Base-by-base conservation (phyloP, 208 protist genomes). In the Vickermania spadyakhi region DNA sequence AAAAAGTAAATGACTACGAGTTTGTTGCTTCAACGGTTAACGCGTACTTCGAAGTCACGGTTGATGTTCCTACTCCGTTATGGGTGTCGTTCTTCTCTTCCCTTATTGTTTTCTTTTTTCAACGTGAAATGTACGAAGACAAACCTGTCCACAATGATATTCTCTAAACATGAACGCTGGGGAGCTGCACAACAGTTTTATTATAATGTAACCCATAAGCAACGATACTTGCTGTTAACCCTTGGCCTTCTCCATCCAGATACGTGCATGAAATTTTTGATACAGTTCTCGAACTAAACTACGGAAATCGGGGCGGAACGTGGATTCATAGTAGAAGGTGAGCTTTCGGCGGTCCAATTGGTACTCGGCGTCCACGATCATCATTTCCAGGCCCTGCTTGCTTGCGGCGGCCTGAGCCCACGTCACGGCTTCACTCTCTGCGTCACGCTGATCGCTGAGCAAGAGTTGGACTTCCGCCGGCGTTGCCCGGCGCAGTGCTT, bases 261-360 rank as follows among this genome's bases (percentile, higher is more conserved):
- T 96, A 42, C 90, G 90, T 1, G 87, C 90, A 21, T 84, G 79
- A 51, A 93, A 96, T 2, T 84, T 89, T 58, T 93, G 89, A 78
- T 93, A 96, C 30, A 96, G 68, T 60, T 94, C 86, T 7, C 87
- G 77, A 54, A 96, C 83, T 3, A 96, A 73, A 22, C 81, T 87
- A 41, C 90, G 86, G 70, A 96, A 96, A 72, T 96, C 90, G 1
- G 91, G 78, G 3, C 86, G 73, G 55, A 88, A 75, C 72, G 85
- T 73, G 7, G 86, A 86, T 53, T 91, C 80, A 62, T 93, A 96
- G 60, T 91, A 96, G 53, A 96, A 96, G 1, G 90, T 96, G 22
- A 96, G 79, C 73, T 96, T 96, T 31, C 88, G 88, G 18, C 90
- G 84, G 58, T 96, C 90, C 57, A 94, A 96, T 62, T 96, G 90